Percentiles rank a stretch among this genome's conserved stretches.
Evolutionary conservation across 2,329 filamentous ascomycete genomes (phyloP).

Genomic region (Diplodia corticola): DNA sequence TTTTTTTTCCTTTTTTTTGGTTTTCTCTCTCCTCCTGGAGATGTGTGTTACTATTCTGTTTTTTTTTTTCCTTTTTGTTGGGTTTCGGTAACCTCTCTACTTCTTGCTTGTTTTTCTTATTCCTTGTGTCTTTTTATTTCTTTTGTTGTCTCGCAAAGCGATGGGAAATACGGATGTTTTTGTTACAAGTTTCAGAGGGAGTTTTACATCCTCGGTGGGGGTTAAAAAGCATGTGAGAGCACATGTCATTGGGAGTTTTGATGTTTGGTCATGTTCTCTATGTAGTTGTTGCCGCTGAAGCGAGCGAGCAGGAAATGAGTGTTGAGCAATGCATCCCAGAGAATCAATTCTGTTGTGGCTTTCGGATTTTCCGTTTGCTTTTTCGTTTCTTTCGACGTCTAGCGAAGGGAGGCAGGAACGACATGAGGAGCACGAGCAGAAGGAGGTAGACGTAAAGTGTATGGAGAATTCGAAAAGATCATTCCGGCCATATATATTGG

Average conservation of each 20-base stretch:
- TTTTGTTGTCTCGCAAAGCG: not conserved
- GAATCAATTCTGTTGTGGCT: not conserved
- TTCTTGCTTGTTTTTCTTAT: not conserved
- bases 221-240: not conserved
- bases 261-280: not conserved
- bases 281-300: not conserved
- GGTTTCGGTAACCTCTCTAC: not conserved
- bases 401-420: no score
- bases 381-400: not conserved
- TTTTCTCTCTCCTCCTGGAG: not conserved
- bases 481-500: no score
- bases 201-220: not conserved
- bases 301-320: not conserved
- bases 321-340: not conserved
- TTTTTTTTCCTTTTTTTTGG: not conserved
- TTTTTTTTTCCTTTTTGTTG: not conserved
- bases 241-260: not conserved
- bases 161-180: not conserved
- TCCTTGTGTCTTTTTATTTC: not conserved
- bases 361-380: not conserved
- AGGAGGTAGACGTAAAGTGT: no score
- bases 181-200: not conserved
- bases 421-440: no score
- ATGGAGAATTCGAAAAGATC: no score
- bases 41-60: not conserved